Evolutionary conservation across 108 stramenopile species (phyloP), one percentile per base, ranked within the genome.

Genomic region (Poteriospumella lacustris): DNA sequence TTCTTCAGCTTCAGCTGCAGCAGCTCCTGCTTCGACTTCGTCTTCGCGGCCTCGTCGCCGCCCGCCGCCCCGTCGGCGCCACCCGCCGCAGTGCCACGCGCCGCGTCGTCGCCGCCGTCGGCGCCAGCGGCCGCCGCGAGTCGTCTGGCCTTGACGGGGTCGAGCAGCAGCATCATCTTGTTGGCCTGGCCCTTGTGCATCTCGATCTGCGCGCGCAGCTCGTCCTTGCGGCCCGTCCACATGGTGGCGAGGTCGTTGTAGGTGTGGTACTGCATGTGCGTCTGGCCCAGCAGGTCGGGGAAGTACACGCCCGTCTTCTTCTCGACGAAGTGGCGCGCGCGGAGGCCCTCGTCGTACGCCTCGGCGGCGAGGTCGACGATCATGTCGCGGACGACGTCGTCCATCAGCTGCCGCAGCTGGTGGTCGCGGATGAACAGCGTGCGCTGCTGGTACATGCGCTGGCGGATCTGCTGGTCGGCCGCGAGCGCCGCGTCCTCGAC

Each of bases 251-350:
- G 33, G 24, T 9, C 12, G 5, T 24, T 24, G 33, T 73, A 73
- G 3, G 33, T 38, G 33, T 44, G 43, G 36, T 73, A 73, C 70
- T 73, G 70, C 70, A 73, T 73, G 19, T 19, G 24, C 19, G 39
- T 19, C 19, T 12, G 64, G n/a, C n/a, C n/a, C n/a, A n/a, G n/a
- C n/a, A n/a, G n/a, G 15, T 36, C 24, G 9, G 70, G 70, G 36
- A 73, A 42, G 41, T 29, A 73, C 9, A 73, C 36, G 28, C 70
- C 70, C 38, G 33, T 29, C 31, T 52, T 56, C 28, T 52, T 73
- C 33, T 73, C 70, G 5, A 3, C 12, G 42, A 24, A 73, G 9
- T 33, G 29, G 26, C 36, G 26, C 26, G 70, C 70, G 5, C 3
- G 15, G 28, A 33, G 12, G 36, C 70, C 70, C 41, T 73, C 70